Evolutionary conservation across 768 basidiomycete species (phyloP).

Genomic region (Serendipita sp.): DNA sequence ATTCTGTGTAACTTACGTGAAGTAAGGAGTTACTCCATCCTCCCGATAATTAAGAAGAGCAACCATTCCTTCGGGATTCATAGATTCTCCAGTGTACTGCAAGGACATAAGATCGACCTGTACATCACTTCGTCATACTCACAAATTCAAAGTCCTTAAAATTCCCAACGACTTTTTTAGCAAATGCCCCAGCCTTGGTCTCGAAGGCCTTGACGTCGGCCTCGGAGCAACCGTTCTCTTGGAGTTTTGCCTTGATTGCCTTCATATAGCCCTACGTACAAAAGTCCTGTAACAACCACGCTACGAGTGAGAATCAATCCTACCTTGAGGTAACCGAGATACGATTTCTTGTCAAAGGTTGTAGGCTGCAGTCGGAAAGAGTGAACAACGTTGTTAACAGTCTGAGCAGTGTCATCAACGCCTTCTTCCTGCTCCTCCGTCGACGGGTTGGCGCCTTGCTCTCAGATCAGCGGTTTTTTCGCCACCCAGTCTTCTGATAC

Average conservation of each 20-base stretch:
- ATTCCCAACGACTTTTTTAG: conserved; percentile 77
- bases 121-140: conserved; percentile 18
- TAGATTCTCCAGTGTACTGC: conserved; percentile 20
- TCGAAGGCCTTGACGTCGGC: conserved; percentile 62
- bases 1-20: background rate
- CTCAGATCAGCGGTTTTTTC: background rate
- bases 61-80: conserved; percentile 88
- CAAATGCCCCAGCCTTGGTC: conserved; percentile 56
- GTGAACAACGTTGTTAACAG: conserved; percentile 81
- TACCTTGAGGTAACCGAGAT: conserved; percentile 68
- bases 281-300: background rate
- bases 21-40: conserved; percentile 71
- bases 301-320: conserved; percentile 10
- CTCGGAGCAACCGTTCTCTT: no score
- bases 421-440: conserved; percentile 71
- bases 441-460: conserved; percentile 76
- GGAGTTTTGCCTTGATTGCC: conserved; percentile 53
- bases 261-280: conserved; percentile 78
- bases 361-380: conserved; percentile 81
- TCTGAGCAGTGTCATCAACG: conserved; percentile 57
- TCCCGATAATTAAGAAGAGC: conserved; percentile 87
- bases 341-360: conserved; percentile 83
- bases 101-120: background rate
- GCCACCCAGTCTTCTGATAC: background rate
- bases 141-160: conserved; percentile 95